Evolutionary conservation across 345 rosid genomes (phyloP).

Genomic region (Heritiera fomes): DNA sequence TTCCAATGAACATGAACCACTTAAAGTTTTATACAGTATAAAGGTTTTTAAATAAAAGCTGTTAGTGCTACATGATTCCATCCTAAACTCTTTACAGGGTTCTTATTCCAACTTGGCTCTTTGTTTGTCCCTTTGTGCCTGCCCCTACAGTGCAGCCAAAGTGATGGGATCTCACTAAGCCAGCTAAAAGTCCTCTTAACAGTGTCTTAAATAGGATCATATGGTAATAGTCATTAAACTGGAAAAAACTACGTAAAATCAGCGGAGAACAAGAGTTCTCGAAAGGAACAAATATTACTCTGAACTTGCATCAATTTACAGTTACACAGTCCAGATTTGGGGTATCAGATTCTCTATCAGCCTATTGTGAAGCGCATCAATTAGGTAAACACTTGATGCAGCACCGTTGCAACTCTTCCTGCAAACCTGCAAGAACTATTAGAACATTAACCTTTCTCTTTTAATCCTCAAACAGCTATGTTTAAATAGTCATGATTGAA

Average conservation of each 20-base stretch:
- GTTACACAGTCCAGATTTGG: not conserved
- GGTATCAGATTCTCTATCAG: constrained; percentile 6
- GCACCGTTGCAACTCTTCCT: constrained; percentile 16
- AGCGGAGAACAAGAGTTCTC: not conserved
- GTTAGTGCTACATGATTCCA: constrained; percentile 10
- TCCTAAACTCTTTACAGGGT: not conserved
- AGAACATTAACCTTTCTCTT: not conserved
- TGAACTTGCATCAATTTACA: constrained; percentile 24
- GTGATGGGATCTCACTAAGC: constrained; percentile 9
- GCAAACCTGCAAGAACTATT: constrained; percentile 25
- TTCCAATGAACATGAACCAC: constrained; percentile 14
- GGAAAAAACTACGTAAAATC: not conserved
- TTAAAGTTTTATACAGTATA: not conserved
- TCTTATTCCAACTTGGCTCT: constrained; percentile 19
- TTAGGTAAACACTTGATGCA: constrained; percentile 6
- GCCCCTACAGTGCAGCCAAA: constrained; percentile 26
- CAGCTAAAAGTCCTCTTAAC: not conserved
- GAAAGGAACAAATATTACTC: not conserved
- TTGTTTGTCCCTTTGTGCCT: constrained; percentile 17
- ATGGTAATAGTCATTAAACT: not conserved
- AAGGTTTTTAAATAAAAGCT: not conserved
- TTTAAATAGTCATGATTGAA: not conserved
- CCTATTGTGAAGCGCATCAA: constrained; percentile 20
- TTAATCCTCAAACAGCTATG: not conserved
- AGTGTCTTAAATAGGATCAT: not conserved